phyloP scores from a whole-genome alignment of 1,284 basidiomycete species.

The Microbotryum saponariae region DNA sequence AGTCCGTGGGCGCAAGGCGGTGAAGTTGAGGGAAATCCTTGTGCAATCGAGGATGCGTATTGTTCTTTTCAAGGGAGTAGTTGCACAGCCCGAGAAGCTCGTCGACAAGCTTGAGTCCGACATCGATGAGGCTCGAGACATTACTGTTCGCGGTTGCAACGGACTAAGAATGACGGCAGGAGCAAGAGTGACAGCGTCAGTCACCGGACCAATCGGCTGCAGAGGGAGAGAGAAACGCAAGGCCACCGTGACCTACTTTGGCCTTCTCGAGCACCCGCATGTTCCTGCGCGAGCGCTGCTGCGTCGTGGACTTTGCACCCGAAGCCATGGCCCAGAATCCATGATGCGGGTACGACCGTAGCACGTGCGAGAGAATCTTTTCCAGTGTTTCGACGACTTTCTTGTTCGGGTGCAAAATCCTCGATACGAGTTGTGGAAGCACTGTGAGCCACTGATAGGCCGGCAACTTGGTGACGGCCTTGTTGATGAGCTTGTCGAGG shows the following conservation, averaged over 20 bases:
- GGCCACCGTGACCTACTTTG: conserved; percentile 46
- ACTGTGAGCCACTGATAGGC: conserved; percentile 90
- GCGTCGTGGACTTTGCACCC: conserved; percentile 75
- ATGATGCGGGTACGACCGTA: conserved; percentile 80
- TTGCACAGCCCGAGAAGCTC: conserved; percentile 64
- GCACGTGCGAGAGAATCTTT: conserved; percentile 63
- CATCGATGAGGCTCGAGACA: conserved; percentile 45
- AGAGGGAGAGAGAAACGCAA: no score
- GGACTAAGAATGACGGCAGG: no score
- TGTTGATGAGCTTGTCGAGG: conserved; percentile 53
- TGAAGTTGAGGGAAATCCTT: conserved; percentile 59
- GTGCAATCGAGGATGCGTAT: no score
- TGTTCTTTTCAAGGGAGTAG: conserved; percentile 34
- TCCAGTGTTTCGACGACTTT: conserved; percentile 61
- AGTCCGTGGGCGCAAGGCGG: conserved; percentile 53
- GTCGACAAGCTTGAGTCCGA: conserved; percentile 57
- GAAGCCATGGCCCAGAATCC: conserved; percentile 89
- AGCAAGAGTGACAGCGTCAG: no score
- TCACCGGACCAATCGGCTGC: no score
- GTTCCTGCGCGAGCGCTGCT: conserved; percentile 57
- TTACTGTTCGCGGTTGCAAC: no score
- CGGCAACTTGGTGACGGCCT: conserved; percentile 56
- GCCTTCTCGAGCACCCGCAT: conserved; percentile 57
- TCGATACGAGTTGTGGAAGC: conserved; percentile 93
- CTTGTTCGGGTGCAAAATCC: conserved; percentile 73